Evolutionary conservation across 1,139 yeast genomes (phyloP).

Genomic region (Suhomyces coccinellae): DNA sequence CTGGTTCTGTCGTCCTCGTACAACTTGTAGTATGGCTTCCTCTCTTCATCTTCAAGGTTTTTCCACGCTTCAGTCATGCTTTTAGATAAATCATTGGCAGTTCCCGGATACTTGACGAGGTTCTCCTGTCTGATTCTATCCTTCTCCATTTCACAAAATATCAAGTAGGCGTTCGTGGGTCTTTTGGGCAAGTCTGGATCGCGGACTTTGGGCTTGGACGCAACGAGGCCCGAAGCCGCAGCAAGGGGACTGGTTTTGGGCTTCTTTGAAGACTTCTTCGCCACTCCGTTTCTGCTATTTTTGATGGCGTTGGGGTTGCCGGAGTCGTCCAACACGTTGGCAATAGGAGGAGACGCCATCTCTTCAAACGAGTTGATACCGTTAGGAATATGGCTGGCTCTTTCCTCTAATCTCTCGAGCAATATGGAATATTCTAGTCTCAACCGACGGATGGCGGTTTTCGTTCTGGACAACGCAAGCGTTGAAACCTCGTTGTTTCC

Average conservation of each 20-base stretch:
- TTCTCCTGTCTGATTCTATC: constrained; percentile 64
- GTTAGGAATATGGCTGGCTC: constrained; percentile 41
- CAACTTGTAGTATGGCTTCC: constrained; percentile 72
- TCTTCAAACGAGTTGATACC: constrained; percentile 36
- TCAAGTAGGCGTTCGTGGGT: constrained; percentile 85
- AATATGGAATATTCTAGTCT: constrained; percentile 81
- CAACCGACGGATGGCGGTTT: constrained; percentile 72
- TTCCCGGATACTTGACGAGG: constrained; percentile 47
- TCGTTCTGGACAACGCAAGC: constrained; percentile 76
- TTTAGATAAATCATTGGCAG: constrained; percentile 63
- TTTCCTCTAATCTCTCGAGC: constrained; percentile 73
- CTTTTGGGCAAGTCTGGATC: constrained; percentile 87
- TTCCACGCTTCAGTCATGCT: constrained; percentile 90
- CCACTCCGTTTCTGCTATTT: constrained; percentile 23
- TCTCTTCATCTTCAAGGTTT: constrained; percentile 62
- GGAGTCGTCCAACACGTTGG: constrained; percentile 37
- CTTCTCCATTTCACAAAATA: constrained; percentile 84
- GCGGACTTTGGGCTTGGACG: constrained; percentile 39
- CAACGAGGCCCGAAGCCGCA: constrained; percentile 13
- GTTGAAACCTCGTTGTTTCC: constrained; percentile 77
- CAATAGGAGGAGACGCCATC: constrained; percentile 47
- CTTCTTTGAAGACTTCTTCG: constrained; percentile 25
- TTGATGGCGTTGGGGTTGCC: constrained; percentile 23
- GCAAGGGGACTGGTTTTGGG: constrained; percentile 15
- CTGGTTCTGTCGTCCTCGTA: constrained; percentile 81